Evolutionary conservation across 225 moss, liverwort and hornwort genomes (phyloP).

Genomic region (Straminergon stramineum): DNA sequence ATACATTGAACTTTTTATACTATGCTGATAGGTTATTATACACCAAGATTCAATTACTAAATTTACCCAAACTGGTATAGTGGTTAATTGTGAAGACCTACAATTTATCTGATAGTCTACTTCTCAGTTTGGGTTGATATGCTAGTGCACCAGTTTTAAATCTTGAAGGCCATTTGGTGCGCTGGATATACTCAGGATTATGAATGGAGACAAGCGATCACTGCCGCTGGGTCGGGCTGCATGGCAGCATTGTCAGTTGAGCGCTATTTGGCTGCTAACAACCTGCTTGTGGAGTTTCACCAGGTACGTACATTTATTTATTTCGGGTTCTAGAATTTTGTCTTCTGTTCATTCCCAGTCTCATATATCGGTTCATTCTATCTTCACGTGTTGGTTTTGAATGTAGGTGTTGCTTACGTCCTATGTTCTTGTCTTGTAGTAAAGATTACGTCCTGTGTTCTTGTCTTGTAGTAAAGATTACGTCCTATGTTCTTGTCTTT

Average conservation of each 20-base stretch:
- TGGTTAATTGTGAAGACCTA: not conserved
- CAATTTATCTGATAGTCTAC: not conserved
- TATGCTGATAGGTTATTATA: not conserved
- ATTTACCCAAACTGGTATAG: not conserved
- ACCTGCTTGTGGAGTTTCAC: slow-evolving; percentile 96
- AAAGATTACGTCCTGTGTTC: not conserved
- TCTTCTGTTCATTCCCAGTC: not conserved
- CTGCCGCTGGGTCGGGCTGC: slow-evolving; percentile 95
- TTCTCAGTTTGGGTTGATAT: not conserved
- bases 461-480: not conserved
- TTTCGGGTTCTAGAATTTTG: not conserved
- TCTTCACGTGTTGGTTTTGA: not conserved
- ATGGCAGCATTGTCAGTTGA: slow-evolving; percentile 96
- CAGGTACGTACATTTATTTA: slow-evolving; percentile 31
- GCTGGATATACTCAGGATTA: slow-evolving; percentile 48
- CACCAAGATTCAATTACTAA: not conserved
- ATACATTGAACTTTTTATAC: not conserved
- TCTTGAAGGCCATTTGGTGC: not conserved
- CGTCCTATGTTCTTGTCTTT: not conserved
- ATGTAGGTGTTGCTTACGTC: not conserved
- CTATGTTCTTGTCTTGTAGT: not conserved
- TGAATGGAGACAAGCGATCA: slow-evolving; percentile 97
- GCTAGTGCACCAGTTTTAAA: not conserved
- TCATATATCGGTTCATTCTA: not conserved
- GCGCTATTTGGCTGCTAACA: slow-evolving; percentile 68